Evolutionary conservation across 2,329 filamentous ascomycete species (phyloP).

Genomic region (Magnaporthiopsis poae): DNA sequence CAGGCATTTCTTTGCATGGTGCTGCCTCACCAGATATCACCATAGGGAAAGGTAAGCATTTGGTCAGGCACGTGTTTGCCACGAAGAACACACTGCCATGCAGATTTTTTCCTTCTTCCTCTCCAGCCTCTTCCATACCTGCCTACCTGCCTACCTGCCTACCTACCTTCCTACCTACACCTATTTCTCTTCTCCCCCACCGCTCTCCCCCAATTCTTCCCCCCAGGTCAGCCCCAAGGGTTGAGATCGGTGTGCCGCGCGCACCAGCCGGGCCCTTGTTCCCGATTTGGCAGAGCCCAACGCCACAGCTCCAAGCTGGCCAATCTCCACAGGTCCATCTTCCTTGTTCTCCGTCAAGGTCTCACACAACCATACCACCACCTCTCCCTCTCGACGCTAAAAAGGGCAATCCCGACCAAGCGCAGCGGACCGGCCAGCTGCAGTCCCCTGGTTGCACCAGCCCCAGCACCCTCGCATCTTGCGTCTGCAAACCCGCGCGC

Average conservation of each 20-base stretch:
- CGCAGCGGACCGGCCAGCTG: background rate
- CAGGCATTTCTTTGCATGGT: background rate
- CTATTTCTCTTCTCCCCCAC: background rate
- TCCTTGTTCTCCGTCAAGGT: background rate
- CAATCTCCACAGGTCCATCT: background rate
- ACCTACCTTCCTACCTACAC: no score
- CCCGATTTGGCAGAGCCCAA: background rate
- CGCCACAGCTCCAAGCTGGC: background rate
- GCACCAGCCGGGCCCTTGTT: background rate
- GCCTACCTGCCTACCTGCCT: no score
- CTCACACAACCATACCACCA: background rate
- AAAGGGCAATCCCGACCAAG: background rate
- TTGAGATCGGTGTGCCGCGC: background rate
- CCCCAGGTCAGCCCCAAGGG: background rate
- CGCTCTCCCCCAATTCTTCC: background rate
- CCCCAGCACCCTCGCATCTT: background rate
- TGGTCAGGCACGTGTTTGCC: background rate
- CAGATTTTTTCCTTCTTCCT: no score
- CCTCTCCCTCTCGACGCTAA: background rate
- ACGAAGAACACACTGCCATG: background rate
- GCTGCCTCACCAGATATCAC: background rate
- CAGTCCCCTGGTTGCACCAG: background rate
- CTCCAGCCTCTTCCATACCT: no score
- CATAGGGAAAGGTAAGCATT: background rate
- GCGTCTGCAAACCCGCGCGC: background rate